Conservation (phyloP, 2,329 filamentous ascomycete species). For the Fusarium tuaranense region DNA sequence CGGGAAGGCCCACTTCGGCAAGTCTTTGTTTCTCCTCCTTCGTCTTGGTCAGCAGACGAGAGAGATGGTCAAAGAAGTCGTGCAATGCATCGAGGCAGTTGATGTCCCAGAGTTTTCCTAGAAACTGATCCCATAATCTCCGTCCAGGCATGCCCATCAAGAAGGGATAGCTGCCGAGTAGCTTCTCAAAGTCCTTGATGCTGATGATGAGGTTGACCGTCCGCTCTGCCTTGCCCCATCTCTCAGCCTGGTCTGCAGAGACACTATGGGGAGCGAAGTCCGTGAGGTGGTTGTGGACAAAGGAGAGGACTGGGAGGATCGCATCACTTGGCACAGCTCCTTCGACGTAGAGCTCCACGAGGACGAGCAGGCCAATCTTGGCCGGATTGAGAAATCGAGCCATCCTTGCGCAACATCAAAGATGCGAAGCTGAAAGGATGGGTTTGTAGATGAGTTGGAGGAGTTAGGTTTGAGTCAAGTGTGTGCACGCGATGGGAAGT, state of each 20-base stretch:
- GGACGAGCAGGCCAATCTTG: conserved; percentile 83
- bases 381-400: conserved; percentile 88
- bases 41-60: conserved; percentile 69
- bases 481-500: not conserved
- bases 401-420: conserved; percentile 60
- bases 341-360: conserved; percentile 85
- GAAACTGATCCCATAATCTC: conserved; percentile 88
- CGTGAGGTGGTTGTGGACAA: conserved; percentile 79
- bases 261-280: conserved; percentile 54
- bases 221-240: conserved; percentile 63
- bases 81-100: conserved; percentile 86
- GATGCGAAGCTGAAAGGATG: not conserved
- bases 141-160: conserved; percentile 75
- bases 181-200: conserved; percentile 69
- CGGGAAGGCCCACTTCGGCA: conserved; percentile 57
- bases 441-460: not conserved
- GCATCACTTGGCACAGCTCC: conserved; percentile 75
- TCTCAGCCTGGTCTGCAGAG: conserved; percentile 42
- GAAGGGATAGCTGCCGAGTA: conserved; percentile 65
- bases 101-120: conserved; percentile 85
- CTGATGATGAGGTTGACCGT: conserved; percentile 65
- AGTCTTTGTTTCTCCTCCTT: conserved; percentile 70
- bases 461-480: not conserved
- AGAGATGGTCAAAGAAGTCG: conserved; percentile 75
- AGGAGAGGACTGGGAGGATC: conserved; percentile 81